Evolutionary conservation across 1,284 basidiomycete genomes (phyloP), one percentile per base, ranked within the genome.

Genomic region (Cutaneotrichosporon cyanovorans): DNA sequence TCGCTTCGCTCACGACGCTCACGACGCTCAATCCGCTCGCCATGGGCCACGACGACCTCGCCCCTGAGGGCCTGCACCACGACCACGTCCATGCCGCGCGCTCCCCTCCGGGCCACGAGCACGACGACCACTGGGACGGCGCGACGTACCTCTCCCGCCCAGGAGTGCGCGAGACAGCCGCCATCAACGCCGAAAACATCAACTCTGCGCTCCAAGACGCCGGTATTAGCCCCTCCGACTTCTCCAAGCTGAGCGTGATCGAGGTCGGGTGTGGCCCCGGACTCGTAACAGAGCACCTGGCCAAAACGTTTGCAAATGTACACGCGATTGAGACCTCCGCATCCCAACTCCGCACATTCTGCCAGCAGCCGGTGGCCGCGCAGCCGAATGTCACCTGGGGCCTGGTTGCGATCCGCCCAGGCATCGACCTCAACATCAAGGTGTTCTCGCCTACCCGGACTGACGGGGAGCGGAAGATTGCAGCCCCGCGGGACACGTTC

Each of bases 181-280:
- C 34, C 25, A 40, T 42, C 44, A 53, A 46, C 41, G 49, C 19
- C 18, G 60, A 51, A 5, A 51, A 51, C 40, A 50, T 60, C 28
- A 46, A 48, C 1, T 52, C 57, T 3, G 21, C 47, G 15, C 40
- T 55, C 20, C 51, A 42, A 9, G 31, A 42, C 16, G 56, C 58
- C 1, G 40, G 51, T 6, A 20, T 40, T 23, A 12, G 22, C 32
- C 36, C 53, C 3, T 18, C 22, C 3, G 15, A 5, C 2, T 28
- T 45, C 43, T 2, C 9, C 19, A 30, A 31, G 12, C 42, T 63
- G 22, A 33, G 61, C 43, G 46, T 63, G 5, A 51, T 65, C 34
- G 65, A 68, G 41, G 56, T 68, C 19, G 65, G 65, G 10, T 57
- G 55, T 39, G 65, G 66, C 18, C 55, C 57, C 6, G 64, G 64